Percentiles rank a stretch among this genome's conserved stretches.
Evolutionary conservation across 2,329 filamentous ascomycete genomes (phyloP).

Genomic region (Botrytis sinoallii): DNA sequence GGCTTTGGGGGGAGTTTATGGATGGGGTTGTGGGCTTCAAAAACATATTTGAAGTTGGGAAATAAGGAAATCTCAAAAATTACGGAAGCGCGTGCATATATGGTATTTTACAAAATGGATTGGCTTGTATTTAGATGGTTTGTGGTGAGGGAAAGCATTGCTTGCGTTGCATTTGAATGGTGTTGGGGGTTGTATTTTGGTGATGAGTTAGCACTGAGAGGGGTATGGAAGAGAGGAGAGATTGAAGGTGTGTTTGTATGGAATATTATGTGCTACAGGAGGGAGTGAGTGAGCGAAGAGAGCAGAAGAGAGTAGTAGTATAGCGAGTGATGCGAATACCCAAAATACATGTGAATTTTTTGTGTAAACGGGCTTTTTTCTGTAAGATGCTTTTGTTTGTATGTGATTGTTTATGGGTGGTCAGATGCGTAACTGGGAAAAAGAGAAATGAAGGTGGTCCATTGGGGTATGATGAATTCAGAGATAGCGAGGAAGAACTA

Average conservation of each 20-base stretch:
- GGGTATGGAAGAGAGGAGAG: background rate
- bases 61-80: background rate
- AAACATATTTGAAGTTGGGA: background rate
- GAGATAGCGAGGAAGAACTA: too few species aligned
- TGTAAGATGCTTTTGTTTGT: background rate
- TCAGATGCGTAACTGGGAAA: background rate
- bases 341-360: background rate
- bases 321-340: background rate
- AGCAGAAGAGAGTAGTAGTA: background rate
- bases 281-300: background rate
- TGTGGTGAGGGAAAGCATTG: background rate
- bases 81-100: background rate
- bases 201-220: background rate
- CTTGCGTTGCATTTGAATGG: background rate
- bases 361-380: background rate
- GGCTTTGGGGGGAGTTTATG: background rate
- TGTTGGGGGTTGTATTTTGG: background rate
- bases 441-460: too few species aligned
- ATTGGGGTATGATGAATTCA: too few species aligned
- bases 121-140: background rate
- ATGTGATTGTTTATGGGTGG: background rate
- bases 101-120: slow-evolving; percentile 4
- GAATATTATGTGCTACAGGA: background rate
- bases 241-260: background rate
- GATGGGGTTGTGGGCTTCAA: background rate